phyloP scores from a whole-genome alignment of 306 rosid species.

The Cyclanthera cordifolia region DNA sequence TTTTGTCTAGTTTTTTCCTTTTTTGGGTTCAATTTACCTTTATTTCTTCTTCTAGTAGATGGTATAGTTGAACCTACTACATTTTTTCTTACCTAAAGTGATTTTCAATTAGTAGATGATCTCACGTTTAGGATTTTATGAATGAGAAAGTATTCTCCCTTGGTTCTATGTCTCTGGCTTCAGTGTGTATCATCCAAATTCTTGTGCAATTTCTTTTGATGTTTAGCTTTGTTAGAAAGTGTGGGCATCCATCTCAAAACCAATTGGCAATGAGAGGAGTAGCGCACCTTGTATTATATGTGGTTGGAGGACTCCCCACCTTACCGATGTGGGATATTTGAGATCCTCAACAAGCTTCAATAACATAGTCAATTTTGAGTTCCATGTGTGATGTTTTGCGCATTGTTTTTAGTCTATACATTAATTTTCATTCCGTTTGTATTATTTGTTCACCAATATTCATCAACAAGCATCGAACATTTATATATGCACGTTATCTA shows the following conservation, averaged over 20 bases:
- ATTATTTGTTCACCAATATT: neutral
- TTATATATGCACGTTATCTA: neutral
- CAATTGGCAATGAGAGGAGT: no score
- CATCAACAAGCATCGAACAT: conserved; percentile 2
- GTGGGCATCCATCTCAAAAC: no score
- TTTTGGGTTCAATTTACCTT: neutral
- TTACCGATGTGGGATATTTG: no score
- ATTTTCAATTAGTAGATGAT: neutral
- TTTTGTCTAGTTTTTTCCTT: neutral
- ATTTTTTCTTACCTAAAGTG: neutral
- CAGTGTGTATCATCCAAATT: neutral
- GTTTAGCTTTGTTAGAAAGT: neutral
- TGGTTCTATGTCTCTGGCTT: neutral
- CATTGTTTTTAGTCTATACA: neutral
- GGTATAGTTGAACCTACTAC: neutral
- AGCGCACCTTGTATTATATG: no score
- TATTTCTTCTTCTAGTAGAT: neutral
- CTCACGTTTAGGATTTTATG: neutral
- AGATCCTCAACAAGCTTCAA: no score
- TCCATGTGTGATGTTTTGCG: neutral
- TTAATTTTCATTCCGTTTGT: neutral
- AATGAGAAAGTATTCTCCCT: neutral
- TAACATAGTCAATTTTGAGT: neutral
- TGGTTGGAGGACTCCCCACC: no score
- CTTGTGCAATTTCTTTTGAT: neutral